Percentiles rank a stretch among this genome's conserved stretches.
phyloP scores from a whole-genome alignment of 2,329 filamentous ascomycete genomes.

The Trichoderma sp. region DNA sequence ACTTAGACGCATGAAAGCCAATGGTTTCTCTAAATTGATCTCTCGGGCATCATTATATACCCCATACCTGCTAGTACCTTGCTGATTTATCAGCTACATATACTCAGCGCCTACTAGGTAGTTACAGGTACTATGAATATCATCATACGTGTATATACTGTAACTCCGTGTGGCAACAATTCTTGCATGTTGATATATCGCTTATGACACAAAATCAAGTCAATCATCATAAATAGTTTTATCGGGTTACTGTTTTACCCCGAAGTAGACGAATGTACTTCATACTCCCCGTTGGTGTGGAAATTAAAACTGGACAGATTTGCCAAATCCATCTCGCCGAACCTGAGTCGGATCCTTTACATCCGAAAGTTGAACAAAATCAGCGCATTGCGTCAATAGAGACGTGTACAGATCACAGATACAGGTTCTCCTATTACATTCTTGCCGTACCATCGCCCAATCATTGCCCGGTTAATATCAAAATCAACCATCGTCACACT shows the following conservation, averaged over 20 bases:
- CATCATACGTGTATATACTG: background rate
- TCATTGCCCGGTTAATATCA: background rate
- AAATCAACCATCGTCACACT: background rate
- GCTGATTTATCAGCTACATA: background rate
- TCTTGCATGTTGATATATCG: background rate
- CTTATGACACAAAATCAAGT: background rate
- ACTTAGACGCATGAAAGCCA: rapidly evolving
- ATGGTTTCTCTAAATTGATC: rapidly evolving
- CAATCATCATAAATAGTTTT: rapidly evolving
- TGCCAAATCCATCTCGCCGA: background rate
- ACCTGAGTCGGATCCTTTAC: background rate
- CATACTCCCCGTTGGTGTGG: background rate
- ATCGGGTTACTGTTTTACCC: background rate
- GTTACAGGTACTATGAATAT: background rate
- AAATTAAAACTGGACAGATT: background rate
- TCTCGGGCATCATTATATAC: background rate
- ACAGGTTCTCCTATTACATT: background rate
- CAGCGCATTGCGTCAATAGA: background rate
- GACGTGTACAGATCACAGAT: background rate
- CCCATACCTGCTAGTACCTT: background rate
- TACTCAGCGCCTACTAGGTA: background rate
- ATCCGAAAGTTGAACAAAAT: background rate
- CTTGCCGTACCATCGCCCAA: background rate
- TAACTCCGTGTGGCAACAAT: background rate
- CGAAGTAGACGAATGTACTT: background rate